Conservation (phyloP, 163 green algal genomes). For the Scenedesmus sp. region DNA sequence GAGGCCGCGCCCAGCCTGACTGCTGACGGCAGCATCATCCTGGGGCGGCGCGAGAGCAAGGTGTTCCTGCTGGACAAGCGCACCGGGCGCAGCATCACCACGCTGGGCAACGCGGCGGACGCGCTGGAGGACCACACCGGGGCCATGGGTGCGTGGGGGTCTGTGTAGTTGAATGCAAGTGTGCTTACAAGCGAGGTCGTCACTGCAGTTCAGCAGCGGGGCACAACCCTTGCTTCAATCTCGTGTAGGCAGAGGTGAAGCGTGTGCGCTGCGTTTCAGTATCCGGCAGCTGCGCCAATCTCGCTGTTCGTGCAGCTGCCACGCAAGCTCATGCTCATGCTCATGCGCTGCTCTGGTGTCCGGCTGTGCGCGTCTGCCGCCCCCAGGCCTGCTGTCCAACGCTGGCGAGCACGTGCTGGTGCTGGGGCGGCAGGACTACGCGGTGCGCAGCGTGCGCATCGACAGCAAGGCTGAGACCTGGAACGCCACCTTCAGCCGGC, state of each 20-base stretch:
- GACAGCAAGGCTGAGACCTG: constrained; percentile 72
- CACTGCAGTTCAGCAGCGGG: neutral
- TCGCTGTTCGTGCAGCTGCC: neutral
- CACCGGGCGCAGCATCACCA: constrained; percentile 77
- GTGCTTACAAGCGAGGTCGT: neutral
- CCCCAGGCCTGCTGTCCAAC: constrained; percentile 27
- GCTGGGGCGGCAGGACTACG: constrained; percentile 87
- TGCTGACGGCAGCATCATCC: constrained; percentile 84
- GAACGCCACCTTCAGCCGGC: constrained; percentile 83
- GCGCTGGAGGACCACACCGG: constrained; percentile 41
- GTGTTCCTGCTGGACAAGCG: constrained; percentile 87
- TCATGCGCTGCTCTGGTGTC: neutral
- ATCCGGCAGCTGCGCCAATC: neutral
- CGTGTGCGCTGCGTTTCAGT: neutral
- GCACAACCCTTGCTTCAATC: neutral
- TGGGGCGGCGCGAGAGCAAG: constrained; percentile 76
- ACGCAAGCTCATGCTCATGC: neutral
- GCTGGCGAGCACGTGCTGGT: constrained; percentile 51
- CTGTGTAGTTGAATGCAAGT: too few species aligned
- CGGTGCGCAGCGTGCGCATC: constrained; percentile 81
- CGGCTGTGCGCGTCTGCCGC: neutral
- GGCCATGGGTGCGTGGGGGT: constrained; percentile 22
- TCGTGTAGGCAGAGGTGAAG: neutral
- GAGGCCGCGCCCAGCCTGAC: constrained; percentile 83
- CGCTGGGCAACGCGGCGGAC: constrained; percentile 55